phyloP scores from a whole-genome alignment of 495 filamentous ascomycete species.

The Trichocladium uniseriatum region DNA sequence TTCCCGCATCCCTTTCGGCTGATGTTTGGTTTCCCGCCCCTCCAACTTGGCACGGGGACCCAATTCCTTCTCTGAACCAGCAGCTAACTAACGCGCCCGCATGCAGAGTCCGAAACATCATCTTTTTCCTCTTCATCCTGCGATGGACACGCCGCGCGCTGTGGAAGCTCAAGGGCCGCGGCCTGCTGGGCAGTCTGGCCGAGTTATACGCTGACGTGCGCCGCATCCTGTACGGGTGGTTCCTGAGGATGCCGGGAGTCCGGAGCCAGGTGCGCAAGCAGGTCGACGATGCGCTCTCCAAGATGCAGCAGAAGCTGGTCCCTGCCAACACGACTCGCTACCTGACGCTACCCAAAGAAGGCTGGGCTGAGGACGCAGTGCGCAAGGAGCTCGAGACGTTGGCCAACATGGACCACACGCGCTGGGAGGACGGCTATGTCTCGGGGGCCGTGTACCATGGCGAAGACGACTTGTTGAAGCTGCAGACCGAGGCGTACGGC shows the following conservation, averaged over 20 bases:
- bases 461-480: slow-evolving; percentile 67
- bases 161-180: slow-evolving; percentile 80
- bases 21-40: not conserved
- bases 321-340: slow-evolving; percentile 65
- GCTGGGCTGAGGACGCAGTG: slow-evolving; percentile 72
- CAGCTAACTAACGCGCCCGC: slow-evolving; percentile 5
- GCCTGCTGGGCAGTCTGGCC: slow-evolving; percentile 66
- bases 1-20: not conserved
- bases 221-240: slow-evolving; percentile 69
- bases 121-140: slow-evolving; percentile 85
- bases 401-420: slow-evolving; percentile 79
- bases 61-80: too few species aligned
- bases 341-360: slow-evolving; percentile 71
- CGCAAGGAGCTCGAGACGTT: slow-evolving; percentile 71
- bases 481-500: slow-evolving; percentile 87
- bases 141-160: slow-evolving; percentile 74
- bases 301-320: slow-evolving; percentile 74
- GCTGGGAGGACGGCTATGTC: slow-evolving; percentile 93
- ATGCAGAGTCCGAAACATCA: slow-evolving; percentile 67
- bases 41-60: slow-evolving; percentile 2
- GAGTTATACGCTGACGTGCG: slow-evolving; percentile 61
- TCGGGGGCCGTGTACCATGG: slow-evolving; percentile 96
- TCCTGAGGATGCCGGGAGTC: slow-evolving; percentile 77
- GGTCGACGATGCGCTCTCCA: slow-evolving; percentile 60
- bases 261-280: slow-evolving; percentile 74